Base-by-base conservation (phyloP, 176 grass and related monocot genomes). In the Juncus effusus region DNA sequence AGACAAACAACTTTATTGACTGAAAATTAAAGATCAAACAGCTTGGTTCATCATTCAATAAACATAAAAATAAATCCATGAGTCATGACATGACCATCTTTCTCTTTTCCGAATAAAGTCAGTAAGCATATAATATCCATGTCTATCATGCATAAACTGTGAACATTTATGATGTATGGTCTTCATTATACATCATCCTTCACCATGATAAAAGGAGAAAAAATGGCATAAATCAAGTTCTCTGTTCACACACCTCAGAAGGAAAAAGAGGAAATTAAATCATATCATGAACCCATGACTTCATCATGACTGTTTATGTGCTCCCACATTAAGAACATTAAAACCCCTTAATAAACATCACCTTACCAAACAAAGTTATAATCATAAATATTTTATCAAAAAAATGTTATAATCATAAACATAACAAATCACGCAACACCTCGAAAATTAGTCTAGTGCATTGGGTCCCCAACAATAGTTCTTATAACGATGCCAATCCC, bases 391-490 rank as follows among this genome's bases (percentile, higher is more conserved):
- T 28, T 28, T 28, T 28, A 28, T 28, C 19, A 28, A 28, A 28
- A 28, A 28, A 28, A 28, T 28, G 19, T 28, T 28, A 28, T 1
- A 28, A 28, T 28, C 19, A 28, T 28, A 28, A 28, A 28, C 19
- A 28, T 28, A 28, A 1, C 19, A 28, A 28, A 28, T 28, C 19
- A 28, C 1, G 19, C 19, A 28, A 28, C 19, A 28, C 19, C 19
- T 1, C 0, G 19, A 1, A 28, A 28, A 78, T 36, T 93, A 82
- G 50, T 93, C 89, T 41, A 93, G 89, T 3, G 84, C 85, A 59
- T 93, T 93, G 45, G 89, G 89, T 9, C 84, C 84, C 55, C 78
- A 82, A 72, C 89, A 93, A 82, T 93, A 88, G 78, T 70, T 82
- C 50, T 81, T 67, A 14, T 66, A 52, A 12, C 84, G 88, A 62